Evolutionary conservation across 306 rosid species (phyloP).

Genomic region (Lupinus albus): DNA sequence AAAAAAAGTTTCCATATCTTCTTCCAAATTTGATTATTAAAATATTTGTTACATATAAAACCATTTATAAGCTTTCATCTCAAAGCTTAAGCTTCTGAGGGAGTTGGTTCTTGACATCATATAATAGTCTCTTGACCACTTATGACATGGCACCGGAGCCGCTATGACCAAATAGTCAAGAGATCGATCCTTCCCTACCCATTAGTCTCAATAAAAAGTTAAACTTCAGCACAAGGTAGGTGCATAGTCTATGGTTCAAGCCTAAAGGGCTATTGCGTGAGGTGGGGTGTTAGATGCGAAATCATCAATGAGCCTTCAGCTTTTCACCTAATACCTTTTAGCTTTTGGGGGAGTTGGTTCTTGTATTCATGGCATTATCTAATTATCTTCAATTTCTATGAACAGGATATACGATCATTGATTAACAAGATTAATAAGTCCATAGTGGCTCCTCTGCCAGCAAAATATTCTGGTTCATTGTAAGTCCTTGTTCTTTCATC

Average conservation of each 20-base stretch:
- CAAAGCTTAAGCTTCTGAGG: not conserved
- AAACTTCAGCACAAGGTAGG: not conserved
- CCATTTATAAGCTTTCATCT: not conserved
- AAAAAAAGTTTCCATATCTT: conserved; percentile 24
- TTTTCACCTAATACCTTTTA: not conserved
- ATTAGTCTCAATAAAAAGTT: not conserved
- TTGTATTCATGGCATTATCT: not conserved
- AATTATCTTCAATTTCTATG: conserved; percentile 46
- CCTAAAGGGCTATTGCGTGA: not conserved
- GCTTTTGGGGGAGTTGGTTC: not conserved
- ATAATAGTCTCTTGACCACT: not conserved
- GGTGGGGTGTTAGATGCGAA: not conserved
- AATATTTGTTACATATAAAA: no score
- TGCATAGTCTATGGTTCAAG: not conserved
- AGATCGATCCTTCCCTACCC: not conserved
- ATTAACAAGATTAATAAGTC: conserved; percentile 93
- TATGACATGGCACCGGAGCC: not conserved
- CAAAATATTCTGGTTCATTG: conserved; percentile 91
- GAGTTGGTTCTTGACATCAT: not conserved
- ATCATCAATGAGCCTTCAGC: not conserved
- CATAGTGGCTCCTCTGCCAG: conserved; percentile 94
- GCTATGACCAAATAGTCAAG: not conserved
- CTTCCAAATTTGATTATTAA: not conserved
- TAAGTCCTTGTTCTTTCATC: conserved; percentile 51
- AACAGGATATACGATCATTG: conserved; percentile 96